Percentiles rank a stretch among this genome's conserved stretches.
phyloP scores from a whole-genome alignment of 768 basidiomycete genomes.

The Leccinum fibrillosum region DNA sequence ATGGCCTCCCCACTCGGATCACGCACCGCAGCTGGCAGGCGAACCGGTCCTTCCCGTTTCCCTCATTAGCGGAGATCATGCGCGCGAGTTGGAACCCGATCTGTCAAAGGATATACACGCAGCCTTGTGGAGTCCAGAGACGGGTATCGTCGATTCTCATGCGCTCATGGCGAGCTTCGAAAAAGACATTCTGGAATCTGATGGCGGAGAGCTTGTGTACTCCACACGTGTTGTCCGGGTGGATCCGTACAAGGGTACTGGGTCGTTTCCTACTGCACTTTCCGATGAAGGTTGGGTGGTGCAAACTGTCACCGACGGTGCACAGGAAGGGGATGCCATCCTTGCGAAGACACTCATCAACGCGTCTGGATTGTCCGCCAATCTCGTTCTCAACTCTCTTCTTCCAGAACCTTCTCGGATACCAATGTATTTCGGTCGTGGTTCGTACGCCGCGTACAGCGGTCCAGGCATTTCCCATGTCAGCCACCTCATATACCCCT shows the following conservation, averaged over 20 bases:
- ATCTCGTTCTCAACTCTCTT: slow-evolving; percentile 68
- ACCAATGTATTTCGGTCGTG: slow-evolving; percentile 77
- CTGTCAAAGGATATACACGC: slow-evolving; percentile 65
- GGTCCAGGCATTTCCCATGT: slow-evolving; percentile 72
- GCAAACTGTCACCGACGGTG: slow-evolving; percentile 62
- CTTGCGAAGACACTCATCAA: slow-evolving; percentile 79
- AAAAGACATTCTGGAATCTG: slow-evolving; percentile 71
- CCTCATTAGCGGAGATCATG: slow-evolving; percentile 66
- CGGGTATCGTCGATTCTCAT: slow-evolving; percentile 91
- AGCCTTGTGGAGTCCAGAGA: slow-evolving; percentile 80
- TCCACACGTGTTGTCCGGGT: slow-evolving; percentile 83
- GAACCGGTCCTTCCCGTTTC: slow-evolving; percentile 53
- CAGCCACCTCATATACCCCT: slow-evolving; percentile 86
- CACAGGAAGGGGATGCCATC: slow-evolving; percentile 55
- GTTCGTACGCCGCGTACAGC: slow-evolving; percentile 85
- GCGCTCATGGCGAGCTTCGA: slow-evolving; percentile 80
- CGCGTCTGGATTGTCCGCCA: slow-evolving; percentile 71
- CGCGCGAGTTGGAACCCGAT: slow-evolving; percentile 76
- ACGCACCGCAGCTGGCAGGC: slow-evolving; percentile 13
- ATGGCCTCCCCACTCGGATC: slow-evolving; percentile 45
- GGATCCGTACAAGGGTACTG: slow-evolving; percentile 51
- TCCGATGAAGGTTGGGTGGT: slow-evolving; percentile 82
- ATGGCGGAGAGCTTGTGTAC: slow-evolving; percentile 66
- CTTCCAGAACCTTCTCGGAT: slow-evolving; percentile 55
- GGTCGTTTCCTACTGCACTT: slow-evolving; percentile 19